These are phyloP conservation scores for Platismatia glauca DNA, from an alignment of 495 filamentous ascomycete species.

Conservation along the genomic window DNA sequence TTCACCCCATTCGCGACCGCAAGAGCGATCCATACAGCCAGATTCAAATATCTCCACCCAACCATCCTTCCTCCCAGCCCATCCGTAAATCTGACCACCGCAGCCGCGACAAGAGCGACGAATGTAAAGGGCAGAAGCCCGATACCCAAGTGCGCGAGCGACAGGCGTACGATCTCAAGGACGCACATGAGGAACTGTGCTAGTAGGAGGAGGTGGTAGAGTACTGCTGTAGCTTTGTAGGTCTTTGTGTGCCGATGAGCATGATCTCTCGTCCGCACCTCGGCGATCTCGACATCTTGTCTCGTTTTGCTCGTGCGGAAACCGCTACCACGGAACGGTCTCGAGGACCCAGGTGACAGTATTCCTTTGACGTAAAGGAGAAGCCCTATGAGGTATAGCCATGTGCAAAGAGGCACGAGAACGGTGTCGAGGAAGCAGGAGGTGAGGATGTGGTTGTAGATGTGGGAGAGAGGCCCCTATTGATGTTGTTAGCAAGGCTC, in stretches of 20 bases:
- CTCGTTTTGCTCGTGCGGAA: slow-evolving; percentile 3
- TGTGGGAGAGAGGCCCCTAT: slow-evolving; percentile 29
- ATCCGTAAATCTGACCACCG: slow-evolving; percentile 16
- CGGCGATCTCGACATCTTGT: slow-evolving; percentile 4
- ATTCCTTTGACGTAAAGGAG: no score
- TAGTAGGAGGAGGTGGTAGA: slow-evolving; percentile 29
- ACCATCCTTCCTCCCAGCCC: slow-evolving; percentile 19
- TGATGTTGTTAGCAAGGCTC: background rate
- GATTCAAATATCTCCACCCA: slow-evolving; percentile 24
- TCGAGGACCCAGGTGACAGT: background rate
- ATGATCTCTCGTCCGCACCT: background rate
- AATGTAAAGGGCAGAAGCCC: slow-evolving; percentile 29
- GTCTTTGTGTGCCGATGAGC: background rate
- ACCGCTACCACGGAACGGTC: background rate
- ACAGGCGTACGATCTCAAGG: slow-evolving; percentile 31
- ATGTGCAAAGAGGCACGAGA: slow-evolving; percentile 30
- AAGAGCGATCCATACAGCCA: slow-evolving; percentile 27
- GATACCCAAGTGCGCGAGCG: slow-evolving; percentile 27
- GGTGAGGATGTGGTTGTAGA: slow-evolving; percentile 30
- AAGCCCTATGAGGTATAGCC: slow-evolving; percentile 25
- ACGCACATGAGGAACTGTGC: slow-evolving; percentile 27
- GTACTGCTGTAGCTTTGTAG: slow-evolving; percentile 15
- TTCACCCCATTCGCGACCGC: slow-evolving; percentile 26
- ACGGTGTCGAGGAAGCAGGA: slow-evolving; percentile 33
- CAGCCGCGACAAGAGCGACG: slow-evolving; percentile 24